These are phyloP conservation scores for Torulaspora gathmanii DNA, from an alignment of 805 yeast genomes.

Conservation along the genomic window DNA sequence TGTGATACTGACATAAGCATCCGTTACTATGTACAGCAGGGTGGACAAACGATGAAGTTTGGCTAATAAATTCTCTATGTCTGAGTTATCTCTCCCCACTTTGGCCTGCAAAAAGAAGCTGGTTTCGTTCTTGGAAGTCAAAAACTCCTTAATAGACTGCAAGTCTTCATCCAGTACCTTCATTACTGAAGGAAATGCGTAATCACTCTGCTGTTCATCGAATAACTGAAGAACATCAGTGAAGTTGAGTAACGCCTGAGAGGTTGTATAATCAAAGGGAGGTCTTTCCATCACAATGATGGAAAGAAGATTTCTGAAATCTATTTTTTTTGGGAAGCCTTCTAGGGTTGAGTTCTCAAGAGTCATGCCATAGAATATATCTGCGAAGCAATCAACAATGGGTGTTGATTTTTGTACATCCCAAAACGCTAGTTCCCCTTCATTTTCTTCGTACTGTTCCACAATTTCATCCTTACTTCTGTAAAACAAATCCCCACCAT, in stretches of 20 bases:
- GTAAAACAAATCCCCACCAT: slow-evolving; percentile 41
- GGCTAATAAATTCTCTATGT: slow-evolving; percentile 17
- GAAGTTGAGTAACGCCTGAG: slow-evolving; percentile 50
- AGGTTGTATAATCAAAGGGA: slow-evolving; percentile 57
- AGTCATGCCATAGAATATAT: slow-evolving; percentile 46
- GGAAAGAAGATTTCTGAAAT: slow-evolving; percentile 44
- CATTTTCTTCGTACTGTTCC: slow-evolving; percentile 40
- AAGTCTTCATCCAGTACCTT: slow-evolving; percentile 35
- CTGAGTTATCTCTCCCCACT: slow-evolving; percentile 10
- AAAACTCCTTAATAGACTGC: slow-evolving; percentile 28
- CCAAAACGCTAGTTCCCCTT: slow-evolving; percentile 46
- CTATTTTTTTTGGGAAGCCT: slow-evolving; percentile 36
- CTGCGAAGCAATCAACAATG: slow-evolving; percentile 47
- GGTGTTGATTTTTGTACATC: slow-evolving; percentile 45
- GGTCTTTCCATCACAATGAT: slow-evolving; percentile 48
- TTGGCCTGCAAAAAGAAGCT: slow-evolving; percentile 31
- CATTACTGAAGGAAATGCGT: slow-evolving; percentile 40
- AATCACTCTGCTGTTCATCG: slow-evolving; percentile 51
- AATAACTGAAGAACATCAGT: slow-evolving; percentile 52
- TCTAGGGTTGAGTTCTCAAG: slow-evolving; percentile 50
- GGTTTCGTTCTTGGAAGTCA: slow-evolving; percentile 15
- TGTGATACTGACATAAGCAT: slow-evolving; percentile 52
- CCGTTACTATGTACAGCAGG: slow-evolving; percentile 49
- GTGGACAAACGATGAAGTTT: slow-evolving; percentile 38
- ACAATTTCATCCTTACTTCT: slow-evolving; percentile 40